Percentiles rank a stretch among this genome's conserved stretches.
These are phyloP conservation scores for Knufia petricola DNA, from an alignment of 2,329 filamentous ascomycete species.

Conservation along the genomic window DNA sequence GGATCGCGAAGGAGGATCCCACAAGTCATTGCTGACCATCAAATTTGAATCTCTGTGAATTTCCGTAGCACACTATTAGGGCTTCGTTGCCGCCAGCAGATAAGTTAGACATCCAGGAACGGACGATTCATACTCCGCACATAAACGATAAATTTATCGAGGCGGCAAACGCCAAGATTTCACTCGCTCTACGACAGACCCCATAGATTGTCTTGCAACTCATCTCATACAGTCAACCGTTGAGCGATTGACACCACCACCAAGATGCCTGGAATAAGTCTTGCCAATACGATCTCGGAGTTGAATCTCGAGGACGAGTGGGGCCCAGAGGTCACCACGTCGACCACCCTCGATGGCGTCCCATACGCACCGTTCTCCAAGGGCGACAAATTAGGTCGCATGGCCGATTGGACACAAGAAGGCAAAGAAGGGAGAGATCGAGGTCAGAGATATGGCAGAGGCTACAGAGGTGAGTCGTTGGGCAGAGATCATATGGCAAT, in stretches of 20 bases:
- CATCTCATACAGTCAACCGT: neutral
- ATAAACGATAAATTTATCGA: neutral
- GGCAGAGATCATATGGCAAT: neutral
- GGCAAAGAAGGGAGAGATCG: slow-evolving; percentile 66
- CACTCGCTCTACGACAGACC: neutral
- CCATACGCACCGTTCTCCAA: slow-evolving; percentile 98
- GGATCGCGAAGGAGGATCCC: no score
- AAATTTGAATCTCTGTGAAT: no score
- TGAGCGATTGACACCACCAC: neutral
- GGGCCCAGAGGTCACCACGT: slow-evolving; percentile 72
- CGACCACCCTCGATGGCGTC: slow-evolving; percentile 87
- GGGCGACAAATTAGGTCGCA: slow-evolving; percentile 94
- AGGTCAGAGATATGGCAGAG: slow-evolving; percentile 79
- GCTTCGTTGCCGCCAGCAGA: neutral
- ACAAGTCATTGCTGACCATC: no score
- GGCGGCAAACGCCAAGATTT: slow-evolving; percentile 7
- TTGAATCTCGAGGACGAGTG: slow-evolving; percentile 71
- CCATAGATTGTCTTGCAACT: neutral
- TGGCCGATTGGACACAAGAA: slow-evolving; percentile 96
- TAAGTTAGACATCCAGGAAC: neutral
- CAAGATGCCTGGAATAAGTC: slow-evolving; percentile 45
- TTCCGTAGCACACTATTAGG: no score
- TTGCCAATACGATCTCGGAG: slow-evolving; percentile 58
- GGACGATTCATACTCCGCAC: neutral
- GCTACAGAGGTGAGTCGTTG: slow-evolving; percentile 65